These are phyloP conservation scores for Gnomoniopsis sp. DNA, from an alignment of 2,329 filamentous ascomycete genomes.

Conservation along the genomic window DNA sequence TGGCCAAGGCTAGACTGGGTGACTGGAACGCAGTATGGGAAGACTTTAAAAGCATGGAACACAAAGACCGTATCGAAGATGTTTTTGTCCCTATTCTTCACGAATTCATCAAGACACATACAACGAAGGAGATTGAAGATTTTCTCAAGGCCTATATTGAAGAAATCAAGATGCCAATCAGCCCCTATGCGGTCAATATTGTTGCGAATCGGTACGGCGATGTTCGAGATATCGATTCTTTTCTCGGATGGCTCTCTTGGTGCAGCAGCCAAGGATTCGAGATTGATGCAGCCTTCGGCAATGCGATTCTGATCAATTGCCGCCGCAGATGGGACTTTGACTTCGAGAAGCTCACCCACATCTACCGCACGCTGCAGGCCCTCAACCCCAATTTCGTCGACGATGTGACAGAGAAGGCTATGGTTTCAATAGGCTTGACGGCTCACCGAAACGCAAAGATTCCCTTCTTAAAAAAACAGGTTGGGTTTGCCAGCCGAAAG, in stretches of 20 bases:
- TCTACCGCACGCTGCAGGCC: constrained; percentile 32
- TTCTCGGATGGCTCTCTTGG: constrained; percentile 38
- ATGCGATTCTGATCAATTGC: constrained; percentile 36
- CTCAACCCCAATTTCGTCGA: constrained; percentile 32
- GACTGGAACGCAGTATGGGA: constrained; percentile 38
- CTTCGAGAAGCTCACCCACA: constrained; percentile 30
- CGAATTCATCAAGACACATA: constrained; percentile 35
- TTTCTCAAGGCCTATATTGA: constrained; percentile 36
- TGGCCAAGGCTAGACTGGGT: constrained; percentile 33
- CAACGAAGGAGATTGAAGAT: constrained; percentile 35
- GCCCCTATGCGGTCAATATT: constrained; percentile 35
- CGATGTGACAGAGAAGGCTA: constrained; percentile 32
- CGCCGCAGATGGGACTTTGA: constrained; percentile 34
- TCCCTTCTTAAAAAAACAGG: constrained; percentile 3
- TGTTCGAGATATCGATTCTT: constrained; percentile 33
- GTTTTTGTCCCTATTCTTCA: constrained; percentile 37
- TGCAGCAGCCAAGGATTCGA: constrained; percentile 34
- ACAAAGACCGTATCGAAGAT: constrained; percentile 23
- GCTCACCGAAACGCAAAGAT: constrained; percentile 1
- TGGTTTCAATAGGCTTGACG: constrained; percentile 8
- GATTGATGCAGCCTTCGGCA: constrained; percentile 35
- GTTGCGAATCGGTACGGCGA: constrained; percentile 41
- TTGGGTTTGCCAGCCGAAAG: constrained; percentile 5
- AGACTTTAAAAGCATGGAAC: constrained; percentile 28
- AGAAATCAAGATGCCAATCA: constrained; percentile 33